These are phyloP conservation scores for Cornus suecica DNA, from an alignment of 148 eudicot species.

Conservation along the genomic window DNA sequence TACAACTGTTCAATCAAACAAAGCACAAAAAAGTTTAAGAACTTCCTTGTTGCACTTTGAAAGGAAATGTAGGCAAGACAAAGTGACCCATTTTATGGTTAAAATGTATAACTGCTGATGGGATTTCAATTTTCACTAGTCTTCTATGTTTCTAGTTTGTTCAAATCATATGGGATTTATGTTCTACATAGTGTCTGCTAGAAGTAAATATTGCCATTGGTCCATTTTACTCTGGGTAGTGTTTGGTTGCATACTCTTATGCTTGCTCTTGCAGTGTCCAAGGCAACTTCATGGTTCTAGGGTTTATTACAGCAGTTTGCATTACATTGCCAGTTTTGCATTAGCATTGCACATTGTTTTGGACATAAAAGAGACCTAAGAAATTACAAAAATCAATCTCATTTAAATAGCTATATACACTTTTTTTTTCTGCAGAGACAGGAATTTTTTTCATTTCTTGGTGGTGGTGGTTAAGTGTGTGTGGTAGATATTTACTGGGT, in stretches of 20 bases:
- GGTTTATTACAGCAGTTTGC: neutral
- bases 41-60: neutral
- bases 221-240: neutral
- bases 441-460: too few species aligned
- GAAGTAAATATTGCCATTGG: neutral
- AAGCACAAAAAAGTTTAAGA: slow-evolving; percentile 20
- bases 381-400: too few species aligned
- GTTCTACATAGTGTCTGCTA: neutral
- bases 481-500: too few species aligned
- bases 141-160: neutral
- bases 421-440: too few species aligned
- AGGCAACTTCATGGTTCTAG: neutral
- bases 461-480: too few species aligned
- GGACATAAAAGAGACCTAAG: too few species aligned
- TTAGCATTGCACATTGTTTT: too few species aligned
- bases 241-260: neutral
- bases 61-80: slow-evolving; percentile 3
- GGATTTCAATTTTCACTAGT: neutral
- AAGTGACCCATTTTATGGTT: neutral
- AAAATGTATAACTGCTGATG: neutral
- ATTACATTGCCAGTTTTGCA: too few species aligned
- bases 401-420: too few species aligned
- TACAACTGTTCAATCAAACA: neutral
- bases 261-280: neutral
- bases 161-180: neutral